Conservation (phyloP, 371 early-diverging fungal genomes). For the Choanephora cucurbitarum region DNA sequence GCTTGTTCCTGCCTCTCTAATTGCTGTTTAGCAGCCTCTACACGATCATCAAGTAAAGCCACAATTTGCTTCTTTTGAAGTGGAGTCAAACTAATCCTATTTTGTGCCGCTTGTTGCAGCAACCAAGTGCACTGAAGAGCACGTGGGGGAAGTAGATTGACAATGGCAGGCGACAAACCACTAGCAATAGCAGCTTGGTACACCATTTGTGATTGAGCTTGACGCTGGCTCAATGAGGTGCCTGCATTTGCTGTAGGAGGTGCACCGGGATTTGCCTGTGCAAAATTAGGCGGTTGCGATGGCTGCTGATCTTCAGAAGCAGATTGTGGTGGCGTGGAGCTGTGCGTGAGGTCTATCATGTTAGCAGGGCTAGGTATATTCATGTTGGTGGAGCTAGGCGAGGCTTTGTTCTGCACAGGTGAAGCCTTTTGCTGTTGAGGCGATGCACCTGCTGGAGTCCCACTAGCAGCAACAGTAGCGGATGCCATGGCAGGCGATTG, state of each 20-base stretch:
- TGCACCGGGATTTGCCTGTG: neutral
- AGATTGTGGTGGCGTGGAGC: neutral
- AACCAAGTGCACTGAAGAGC: conserved; percentile 45
- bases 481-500: conserved; percentile 14
- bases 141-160: conserved; percentile 32
- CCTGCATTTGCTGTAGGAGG: conserved; percentile 10
- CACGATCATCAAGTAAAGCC: conserved; percentile 32
- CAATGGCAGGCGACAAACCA: conserved; percentile 40
- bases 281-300: neutral
- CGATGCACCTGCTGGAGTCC: conserved; percentile 8
- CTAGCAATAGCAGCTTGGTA: conserved; percentile 43
- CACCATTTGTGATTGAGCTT: conserved; percentile 32
- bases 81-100: conserved; percentile 26
- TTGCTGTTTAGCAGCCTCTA: conserved; percentile 30
- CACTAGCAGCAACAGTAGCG: conserved; percentile 8
- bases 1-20: conserved; percentile 6
- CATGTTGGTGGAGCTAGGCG: neutral
- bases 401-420: conserved; percentile 4
- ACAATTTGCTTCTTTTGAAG: conserved; percentile 36
- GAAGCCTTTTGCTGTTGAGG: conserved; percentile 1
- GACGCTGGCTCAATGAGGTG: conserved; percentile 20
- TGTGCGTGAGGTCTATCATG: neutral
- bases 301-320: conserved; percentile 4
- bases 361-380: conserved; percentile 1
- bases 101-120: conserved; percentile 40